Base-by-base conservation (phyloP, 768 basidiomycete genomes). In the Trametes villosa region DNA sequence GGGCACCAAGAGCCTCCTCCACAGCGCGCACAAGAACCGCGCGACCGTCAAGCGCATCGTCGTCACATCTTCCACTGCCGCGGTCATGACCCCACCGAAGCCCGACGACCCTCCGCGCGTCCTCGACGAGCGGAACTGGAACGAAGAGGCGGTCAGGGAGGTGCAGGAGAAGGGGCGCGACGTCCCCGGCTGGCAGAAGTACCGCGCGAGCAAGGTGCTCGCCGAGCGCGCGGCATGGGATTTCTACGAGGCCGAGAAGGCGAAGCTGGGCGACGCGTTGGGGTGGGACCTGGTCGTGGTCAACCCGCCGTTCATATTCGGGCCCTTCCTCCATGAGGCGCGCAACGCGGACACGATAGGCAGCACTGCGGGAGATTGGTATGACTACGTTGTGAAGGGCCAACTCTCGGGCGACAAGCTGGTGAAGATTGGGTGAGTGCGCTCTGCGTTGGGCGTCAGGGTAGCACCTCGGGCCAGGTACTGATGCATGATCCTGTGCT, bases 1-100 rank as follows among this genome's bases (percentile, higher is more conserved):
- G 2, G 91, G 92, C 1, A 92, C 91, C 0, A 65, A 82, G 1
- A 79, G 82, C 9, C 77, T 93, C 15, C 74, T 93, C 27, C 74
- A 83, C 60, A 85, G 84, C 41, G 79, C 83, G 4, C 67, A 82
- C 51, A 86, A 84, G 69, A 44, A 33, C 66, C 77, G 82, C 51
- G 63, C 78, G 17, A 65, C 70, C 9, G 77, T 93, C 64, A 85
- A 88, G 69, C 83, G 91, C 3, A 76, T 94, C 42, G 83, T 92
- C 9, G 72, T 90, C 59, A 90, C 88, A 0, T 85, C 85, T 11
- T 91, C 89, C 1, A 75, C 71, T 46, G 88, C 83, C 0, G 74
- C 86, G 0, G 66, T 88, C 13, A 61, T 81, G 1, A 67, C 9
- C 18, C 62, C 55, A 2, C 46, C 26, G 26, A 34, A n/a, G 26